Base-by-base conservation (phyloP, 1,284 basidiomycete genomes). In the Trametes polyzona region DNA sequence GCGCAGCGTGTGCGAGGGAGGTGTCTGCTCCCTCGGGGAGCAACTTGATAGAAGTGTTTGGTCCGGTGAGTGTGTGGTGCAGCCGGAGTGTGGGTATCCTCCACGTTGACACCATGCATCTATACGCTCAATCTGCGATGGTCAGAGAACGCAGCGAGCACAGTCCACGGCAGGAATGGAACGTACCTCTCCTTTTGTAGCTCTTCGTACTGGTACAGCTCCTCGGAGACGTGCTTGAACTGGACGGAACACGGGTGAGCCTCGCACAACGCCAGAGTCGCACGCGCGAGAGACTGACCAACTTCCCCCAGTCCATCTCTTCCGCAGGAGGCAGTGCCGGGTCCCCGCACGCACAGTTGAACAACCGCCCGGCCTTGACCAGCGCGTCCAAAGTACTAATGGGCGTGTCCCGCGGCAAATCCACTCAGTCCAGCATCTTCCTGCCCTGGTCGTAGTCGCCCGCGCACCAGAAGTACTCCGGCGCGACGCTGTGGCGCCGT, bases 1-100 rank as follows among this genome's bases (percentile, higher is more conserved):
- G 56, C 6, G 19, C 19, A 35, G 33, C 33, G 23, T 23, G 43
- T 1, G 46, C 46, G n/a, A 27, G 39, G 1, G 30, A 4, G 11
- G 21, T 37, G 35, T 44, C 47, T 2, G 24, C 46, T 17, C 41
- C 50, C n/a, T 49, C 46, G 17, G 49, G 55, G 24, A 48, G 50
- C n/a, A 52, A 35, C 43, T 41, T 57, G 43, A 52, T 32, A 19
- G 33, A 39, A 12, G 41, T 29, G 19, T 40, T 19, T 12, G 33
- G 41, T 11, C 41, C 35, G 0, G 54, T n/a, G 17, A 52, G 37
- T 8, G 37, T 23, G 44, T 47, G 42, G 12, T 21, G 44, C 55
- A n/a, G 10, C 42, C 10, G 19, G 16, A 33, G 11, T 21, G 12
- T 5, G 26, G n/a, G n/a, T n/a, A 21, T 2, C 26, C 47, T n/a